A percentile compares a stretch with the other conserved stretches of the same genome.
phyloP scores from a whole-genome alignment of 768 basidiomycete species.

The Pleurotus sapidus region DNA sequence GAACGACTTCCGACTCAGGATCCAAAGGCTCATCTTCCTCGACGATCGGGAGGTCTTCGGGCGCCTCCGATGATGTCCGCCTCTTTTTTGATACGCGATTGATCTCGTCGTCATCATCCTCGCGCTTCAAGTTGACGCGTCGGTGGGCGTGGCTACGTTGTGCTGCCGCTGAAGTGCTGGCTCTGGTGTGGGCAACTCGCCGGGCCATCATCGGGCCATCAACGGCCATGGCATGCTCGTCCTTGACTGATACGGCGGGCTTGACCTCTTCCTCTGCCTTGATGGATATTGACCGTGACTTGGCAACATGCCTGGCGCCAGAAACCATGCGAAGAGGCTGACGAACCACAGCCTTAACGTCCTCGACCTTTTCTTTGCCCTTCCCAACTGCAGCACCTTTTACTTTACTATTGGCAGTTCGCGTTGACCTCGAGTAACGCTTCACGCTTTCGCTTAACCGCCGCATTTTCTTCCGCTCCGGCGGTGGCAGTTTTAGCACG shows the following conservation, averaged over 20 bases:
- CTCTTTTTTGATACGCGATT: slow-evolving; percentile 70
- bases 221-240: slow-evolving; percentile 55
- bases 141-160: slow-evolving; percentile 23
- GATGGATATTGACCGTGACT: slow-evolving; percentile 17
- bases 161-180: slow-evolving; percentile 7
- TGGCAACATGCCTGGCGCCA: slow-evolving; percentile 23
- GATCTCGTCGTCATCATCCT: slow-evolving; percentile 55
- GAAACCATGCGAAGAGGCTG: slow-evolving; percentile 56
- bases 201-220: slow-evolving; percentile 34
- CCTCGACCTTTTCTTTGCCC: slow-evolving; percentile 60
- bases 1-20: slow-evolving; percentile 39
- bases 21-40: slow-evolving; percentile 31
- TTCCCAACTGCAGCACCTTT: slow-evolving; percentile 32
- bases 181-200: not conserved
- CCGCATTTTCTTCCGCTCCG: slow-evolving; percentile 33
- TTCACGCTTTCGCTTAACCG: slow-evolving; percentile 72
- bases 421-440: slow-evolving; percentile 70
- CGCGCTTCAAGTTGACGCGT: slow-evolving; percentile 15
- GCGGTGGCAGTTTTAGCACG: slow-evolving; percentile 28
- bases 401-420: slow-evolving; percentile 44
- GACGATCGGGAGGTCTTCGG: slow-evolving; percentile 38
- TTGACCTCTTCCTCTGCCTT: slow-evolving; percentile 28
- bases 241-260: slow-evolving; percentile 20
- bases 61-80: slow-evolving; percentile 65
- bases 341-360: slow-evolving; percentile 32